These are phyloP conservation scores for Golubevia sp. DNA, from an alignment of 1,284 basidiomycete species.

Conservation along the genomic window DNA sequence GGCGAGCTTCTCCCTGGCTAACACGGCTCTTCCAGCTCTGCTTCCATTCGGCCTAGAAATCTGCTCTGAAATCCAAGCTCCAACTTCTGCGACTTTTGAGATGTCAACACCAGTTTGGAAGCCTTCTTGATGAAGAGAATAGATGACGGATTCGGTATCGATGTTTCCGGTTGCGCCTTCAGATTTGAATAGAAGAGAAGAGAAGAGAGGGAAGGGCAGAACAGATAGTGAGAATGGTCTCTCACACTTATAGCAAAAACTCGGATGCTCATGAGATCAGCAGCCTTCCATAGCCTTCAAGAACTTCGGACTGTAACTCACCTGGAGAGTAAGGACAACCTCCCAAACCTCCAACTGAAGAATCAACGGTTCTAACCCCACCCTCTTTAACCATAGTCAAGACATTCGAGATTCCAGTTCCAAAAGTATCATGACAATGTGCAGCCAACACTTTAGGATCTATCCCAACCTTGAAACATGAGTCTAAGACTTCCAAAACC, in stretches of 20 bases:
- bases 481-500: conserved; percentile 73
- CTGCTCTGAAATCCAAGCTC: conserved; percentile 76
- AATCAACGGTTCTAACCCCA: conserved; percentile 66
- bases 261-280: too few relatives aligned
- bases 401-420: conserved; percentile 70
- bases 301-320: neutral
- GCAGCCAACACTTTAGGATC: conserved; percentile 73
- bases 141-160: conserved; percentile 72
- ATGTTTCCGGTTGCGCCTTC: conserved; percentile 43
- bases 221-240: too few relatives aligned
- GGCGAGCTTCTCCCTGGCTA: conserved; percentile 63
- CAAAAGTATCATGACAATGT: conserved; percentile 90
- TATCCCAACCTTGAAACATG: conserved; percentile 69
- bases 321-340: conserved; percentile 95
- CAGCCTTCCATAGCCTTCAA: too few relatives aligned
- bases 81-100: conserved; percentile 70
- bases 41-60: conserved; percentile 75
- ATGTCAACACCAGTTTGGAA: conserved; percentile 70
- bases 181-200: neutral
- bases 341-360: conserved; percentile 82
- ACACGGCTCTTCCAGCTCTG: conserved; percentile 77
- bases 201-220: neutral
- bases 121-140: conserved; percentile 74
- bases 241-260: too few relatives aligned
- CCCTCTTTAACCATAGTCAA: conserved; percentile 61